Base-by-base conservation (phyloP, 129 eudicot species). In the Rutidosis leptorrhynchoides region DNA sequence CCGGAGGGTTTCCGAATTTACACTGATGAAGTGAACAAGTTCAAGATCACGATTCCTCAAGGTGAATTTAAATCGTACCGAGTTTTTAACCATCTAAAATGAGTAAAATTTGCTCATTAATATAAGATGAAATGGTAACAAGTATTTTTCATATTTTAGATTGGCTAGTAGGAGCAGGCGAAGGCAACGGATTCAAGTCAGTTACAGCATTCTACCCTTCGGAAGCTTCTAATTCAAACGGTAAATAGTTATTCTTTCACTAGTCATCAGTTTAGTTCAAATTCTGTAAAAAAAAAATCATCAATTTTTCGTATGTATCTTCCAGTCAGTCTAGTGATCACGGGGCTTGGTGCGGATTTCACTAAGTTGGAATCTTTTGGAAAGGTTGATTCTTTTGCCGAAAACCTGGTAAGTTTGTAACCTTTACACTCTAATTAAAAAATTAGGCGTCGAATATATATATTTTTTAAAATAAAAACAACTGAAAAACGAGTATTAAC, bases 331-430 rank as follows among this genome's bases (percentile, higher is more conserved):
- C 45, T 94, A 25, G 83, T 77, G 53, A 94, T 94, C 77, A 83
- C 97, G 53, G 87, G 95, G 69, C 95, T 94, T 73, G 99, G 99
- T 77, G 84, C 99, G 16, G 97, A 89, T 81, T 94, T 84, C 74
- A 94, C 97, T 43, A 82, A 81, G 75, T 58, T 94, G 83, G 99
- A 89, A 75, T 94, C 99, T 74, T 94, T 94, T 70, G 99, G 99
- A 49, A 94, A 94, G 74, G 99, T 94, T n/a, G 99, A 89, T 79
- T 85, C 83, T 58, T 94, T 94, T 69, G 97, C 97, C 5, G 97
- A 94, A 75, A 94, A 64, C 70, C 73, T 94, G 83, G 99, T 93
- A 72, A 15, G 83, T 25, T 67, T 43, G 20, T 15, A 72, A 49
- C 2, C 52, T 16, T 43, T 11, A n/a, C n/a, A n/a, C n/a, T n/a